phyloP scores from a whole-genome alignment of 83 land plant genomes.

The Picea engelmannii region DNA sequence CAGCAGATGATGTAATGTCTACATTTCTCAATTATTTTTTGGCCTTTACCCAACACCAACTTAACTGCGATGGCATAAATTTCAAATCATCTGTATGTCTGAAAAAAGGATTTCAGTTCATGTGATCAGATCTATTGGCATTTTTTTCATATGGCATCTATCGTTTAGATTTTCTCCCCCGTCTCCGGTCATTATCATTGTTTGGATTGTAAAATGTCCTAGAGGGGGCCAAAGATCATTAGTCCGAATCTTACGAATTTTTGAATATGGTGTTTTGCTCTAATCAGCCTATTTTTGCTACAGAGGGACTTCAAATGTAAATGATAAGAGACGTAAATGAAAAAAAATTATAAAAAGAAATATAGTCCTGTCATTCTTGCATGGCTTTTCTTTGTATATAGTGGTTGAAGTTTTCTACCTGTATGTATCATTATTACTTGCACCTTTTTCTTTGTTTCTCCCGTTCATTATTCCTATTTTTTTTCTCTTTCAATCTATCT shows the following conservation, averaged over 20 bases:
- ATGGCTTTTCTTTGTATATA: too few relatives aligned
- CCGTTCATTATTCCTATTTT: too few relatives aligned
- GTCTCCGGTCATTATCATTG: too few relatives aligned
- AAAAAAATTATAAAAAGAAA: too few relatives aligned
- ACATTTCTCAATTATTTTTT: background rate
- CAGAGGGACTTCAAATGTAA: background rate
- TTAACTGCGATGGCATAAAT: conserved; percentile 1
- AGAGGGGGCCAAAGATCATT: background rate
- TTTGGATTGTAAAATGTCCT: background rate
- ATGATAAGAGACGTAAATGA: too few relatives aligned
- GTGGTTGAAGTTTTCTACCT: too few relatives aligned
- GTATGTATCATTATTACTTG: too few relatives aligned
- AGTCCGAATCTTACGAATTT: background rate
- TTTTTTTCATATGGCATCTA: background rate
- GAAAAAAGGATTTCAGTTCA: background rate
- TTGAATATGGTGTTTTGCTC: background rate
- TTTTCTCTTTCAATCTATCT: too few relatives aligned
- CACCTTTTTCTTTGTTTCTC: too few relatives aligned
- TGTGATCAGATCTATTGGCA: background rate
- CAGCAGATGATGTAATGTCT: conserved; percentile 13
- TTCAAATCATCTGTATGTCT: background rate
- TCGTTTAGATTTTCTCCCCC: background rate
- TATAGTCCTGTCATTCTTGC: too few relatives aligned
- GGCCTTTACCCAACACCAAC: background rate
- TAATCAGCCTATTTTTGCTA: background rate